A percentile compares a stretch with the other conserved stretches of the same genome.
These are phyloP conservation scores for Botrytis hyacinthi DNA, from an alignment of 2,329 filamentous ascomycete species.

Conservation along the genomic window DNA sequence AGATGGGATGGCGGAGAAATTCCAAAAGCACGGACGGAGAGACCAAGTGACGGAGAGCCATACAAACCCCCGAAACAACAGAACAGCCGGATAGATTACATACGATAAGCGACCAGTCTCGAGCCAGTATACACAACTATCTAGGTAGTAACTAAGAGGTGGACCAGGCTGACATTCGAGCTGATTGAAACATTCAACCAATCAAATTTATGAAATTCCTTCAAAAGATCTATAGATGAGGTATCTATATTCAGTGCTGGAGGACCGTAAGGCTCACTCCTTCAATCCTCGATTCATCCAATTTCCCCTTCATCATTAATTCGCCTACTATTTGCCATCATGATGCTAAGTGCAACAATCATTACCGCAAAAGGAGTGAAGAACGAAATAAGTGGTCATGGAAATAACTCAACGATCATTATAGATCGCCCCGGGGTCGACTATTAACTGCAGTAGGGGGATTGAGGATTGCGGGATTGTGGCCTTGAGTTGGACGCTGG, in stretches of 20 bases:
- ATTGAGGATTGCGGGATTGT: slow-evolving; percentile 14
- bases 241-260: slow-evolving; percentile 1
- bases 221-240: background rate
- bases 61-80: background rate
- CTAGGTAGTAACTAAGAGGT: too few species aligned
- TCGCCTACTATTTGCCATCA: background rate
- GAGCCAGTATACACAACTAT: background rate
- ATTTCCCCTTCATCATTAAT: background rate
- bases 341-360: background rate
- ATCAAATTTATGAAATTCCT: background rate
- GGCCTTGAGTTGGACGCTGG: slow-evolving; percentile 3
- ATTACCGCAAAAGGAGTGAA: background rate
- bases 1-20: slow-evolving; percentile 1
- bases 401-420: slow-evolving; percentile 11
- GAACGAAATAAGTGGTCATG: background rate
- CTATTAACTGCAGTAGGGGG: background rate
- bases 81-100: background rate
- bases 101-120: slow-evolving; percentile 13
- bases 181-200: slow-evolving; percentile 12
- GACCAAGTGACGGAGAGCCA: background rate
- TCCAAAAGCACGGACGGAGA: background rate
- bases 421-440: slow-evolving; percentile 3
- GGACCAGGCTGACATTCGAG: slow-evolving; percentile 7
- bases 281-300: slow-evolving; percentile 7
- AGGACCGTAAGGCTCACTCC: slow-evolving; percentile 14